A percentile compares a stretch with the other conserved stretches of the same genome.
These are phyloP conservation scores for Cladophialophora bantiana DNA, from an alignment of 2,329 filamentous ascomycete species.

Conservation along the genomic window DNA sequence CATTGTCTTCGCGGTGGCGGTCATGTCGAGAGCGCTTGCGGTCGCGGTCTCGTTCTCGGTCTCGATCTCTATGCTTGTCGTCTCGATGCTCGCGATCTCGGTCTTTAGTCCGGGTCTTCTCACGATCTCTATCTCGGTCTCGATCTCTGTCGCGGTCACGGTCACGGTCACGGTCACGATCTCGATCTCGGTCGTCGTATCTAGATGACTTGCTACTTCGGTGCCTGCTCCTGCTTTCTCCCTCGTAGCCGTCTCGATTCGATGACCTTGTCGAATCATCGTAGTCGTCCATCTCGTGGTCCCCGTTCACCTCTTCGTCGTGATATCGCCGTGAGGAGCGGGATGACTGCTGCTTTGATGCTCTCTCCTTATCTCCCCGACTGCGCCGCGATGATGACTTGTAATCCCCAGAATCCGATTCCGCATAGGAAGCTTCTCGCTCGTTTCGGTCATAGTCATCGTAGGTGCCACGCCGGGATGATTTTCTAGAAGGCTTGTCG, in stretches of 20 bases:
- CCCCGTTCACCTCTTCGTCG: slow-evolving; percentile 42
- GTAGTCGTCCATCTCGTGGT: slow-evolving; percentile 42
- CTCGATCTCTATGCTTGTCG: slow-evolving; percentile 17
- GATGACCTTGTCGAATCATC: slow-evolving; percentile 42
- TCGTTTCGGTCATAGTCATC: slow-evolving; percentile 56
- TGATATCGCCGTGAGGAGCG: slow-evolving; percentile 59
- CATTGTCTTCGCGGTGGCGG: slow-evolving; percentile 46
- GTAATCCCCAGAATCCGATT: slow-evolving; percentile 64
- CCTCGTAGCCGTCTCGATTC: slow-evolving; percentile 30
- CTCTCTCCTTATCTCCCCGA: slow-evolving; percentile 64
- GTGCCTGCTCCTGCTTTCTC: slow-evolving; percentile 41
- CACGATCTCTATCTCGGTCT: slow-evolving; percentile 30
- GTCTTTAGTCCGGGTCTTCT: slow-evolving; percentile 26
- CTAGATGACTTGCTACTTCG: slow-evolving; percentile 42
- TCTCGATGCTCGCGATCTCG: slow-evolving; percentile 39
- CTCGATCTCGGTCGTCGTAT: slow-evolving; percentile 34
- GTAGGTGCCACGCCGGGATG: slow-evolving; percentile 50
- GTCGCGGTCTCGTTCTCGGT: slow-evolving; percentile 36
- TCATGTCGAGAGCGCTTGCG: slow-evolving; percentile 44
- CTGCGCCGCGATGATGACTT: slow-evolving; percentile 65
- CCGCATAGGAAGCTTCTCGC: slow-evolving; percentile 61
- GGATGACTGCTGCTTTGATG: slow-evolving; percentile 50
- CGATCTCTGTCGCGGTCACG: slow-evolving; percentile 26
- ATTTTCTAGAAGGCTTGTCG: slow-evolving; percentile 42
- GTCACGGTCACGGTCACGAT: slow-evolving; percentile 32